Percentiles rank a stretch among this genome's conserved stretches.
Evolutionary conservation across 129 eudicot species (phyloP).

Genomic region (Escallonia rubra): DNA sequence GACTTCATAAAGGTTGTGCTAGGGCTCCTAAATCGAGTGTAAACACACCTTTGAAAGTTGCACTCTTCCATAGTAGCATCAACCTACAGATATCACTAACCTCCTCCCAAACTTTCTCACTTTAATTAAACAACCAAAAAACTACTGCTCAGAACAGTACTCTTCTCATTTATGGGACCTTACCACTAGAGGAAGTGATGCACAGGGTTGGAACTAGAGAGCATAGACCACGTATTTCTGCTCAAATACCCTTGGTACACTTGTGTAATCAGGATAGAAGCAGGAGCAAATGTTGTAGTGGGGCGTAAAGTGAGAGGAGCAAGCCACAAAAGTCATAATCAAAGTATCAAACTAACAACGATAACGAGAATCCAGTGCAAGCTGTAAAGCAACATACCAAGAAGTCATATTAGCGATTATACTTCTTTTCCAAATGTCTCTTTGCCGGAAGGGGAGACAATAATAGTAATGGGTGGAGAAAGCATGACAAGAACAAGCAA

Average conservation of each 20-base stretch:
- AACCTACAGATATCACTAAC: no score
- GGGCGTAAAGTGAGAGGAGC: background rate
- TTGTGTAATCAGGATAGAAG: background rate
- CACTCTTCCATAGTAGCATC: no score
- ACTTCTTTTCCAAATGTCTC: constrained; percentile 19
- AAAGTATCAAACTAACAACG: background rate
- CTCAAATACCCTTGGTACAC: background rate
- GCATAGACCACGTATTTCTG: no score
- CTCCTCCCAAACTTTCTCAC: no score
- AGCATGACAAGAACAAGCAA: constrained; percentile 17
- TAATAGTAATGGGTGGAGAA: constrained; percentile 2
- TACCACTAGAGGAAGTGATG: no score
- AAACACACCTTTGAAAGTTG: no score
- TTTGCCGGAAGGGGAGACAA: background rate
- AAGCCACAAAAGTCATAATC: background rate
- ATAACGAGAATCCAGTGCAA: constrained; percentile 1
- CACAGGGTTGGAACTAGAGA: no score
- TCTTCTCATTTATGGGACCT: no score
- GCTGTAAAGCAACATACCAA: constrained; percentile 6
- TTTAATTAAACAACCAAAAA: no score
- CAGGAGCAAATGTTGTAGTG: background rate
- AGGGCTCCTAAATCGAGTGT: no score
- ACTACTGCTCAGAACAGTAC: no score
- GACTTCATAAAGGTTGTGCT: no score
- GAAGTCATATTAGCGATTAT: background rate